Evolutionary conservation across 805 yeast species (phyloP).

Genomic region (Candida odintsovae): DNA sequence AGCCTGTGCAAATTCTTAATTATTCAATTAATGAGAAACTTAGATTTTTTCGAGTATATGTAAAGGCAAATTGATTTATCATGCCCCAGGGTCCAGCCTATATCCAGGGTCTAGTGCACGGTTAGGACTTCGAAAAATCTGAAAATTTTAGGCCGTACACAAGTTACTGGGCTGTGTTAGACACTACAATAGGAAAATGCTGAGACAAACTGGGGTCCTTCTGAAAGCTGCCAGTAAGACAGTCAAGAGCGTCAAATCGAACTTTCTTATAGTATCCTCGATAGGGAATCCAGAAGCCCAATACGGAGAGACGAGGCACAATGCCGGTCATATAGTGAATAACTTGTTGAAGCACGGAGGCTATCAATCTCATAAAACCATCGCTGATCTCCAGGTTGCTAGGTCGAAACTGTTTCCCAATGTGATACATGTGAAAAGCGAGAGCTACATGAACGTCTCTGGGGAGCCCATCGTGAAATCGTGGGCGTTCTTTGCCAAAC

Average conservation of each 20-base stretch:
- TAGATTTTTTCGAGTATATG: no score
- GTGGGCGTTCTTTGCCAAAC: constrained; percentile 35
- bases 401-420: constrained; percentile 15
- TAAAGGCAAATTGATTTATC: no score
- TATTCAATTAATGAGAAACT: no score
- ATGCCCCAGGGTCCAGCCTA: no score
- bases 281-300: constrained; percentile 74
- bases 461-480: constrained; percentile 51
- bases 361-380: constrained; percentile 1
- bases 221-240: neutral
- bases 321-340: constrained; percentile 62
- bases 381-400: constrained; percentile 2
- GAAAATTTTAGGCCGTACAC: no score
- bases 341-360: constrained; percentile 24
- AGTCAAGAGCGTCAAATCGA: constrained; percentile 11
- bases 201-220: neutral
- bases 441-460: constrained; percentile 62
- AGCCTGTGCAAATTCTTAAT: no score
- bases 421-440: constrained; percentile 44
- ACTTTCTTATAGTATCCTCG: constrained; percentile 36
- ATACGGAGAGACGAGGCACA: constrained; percentile 64
- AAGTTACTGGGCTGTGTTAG: no score
- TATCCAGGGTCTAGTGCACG: no score
- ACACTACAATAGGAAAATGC: no score
- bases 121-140: no score